Evolutionary conservation across 129 eudicot genomes (phyloP).

Genomic region (Mikania micrantha): DNA sequence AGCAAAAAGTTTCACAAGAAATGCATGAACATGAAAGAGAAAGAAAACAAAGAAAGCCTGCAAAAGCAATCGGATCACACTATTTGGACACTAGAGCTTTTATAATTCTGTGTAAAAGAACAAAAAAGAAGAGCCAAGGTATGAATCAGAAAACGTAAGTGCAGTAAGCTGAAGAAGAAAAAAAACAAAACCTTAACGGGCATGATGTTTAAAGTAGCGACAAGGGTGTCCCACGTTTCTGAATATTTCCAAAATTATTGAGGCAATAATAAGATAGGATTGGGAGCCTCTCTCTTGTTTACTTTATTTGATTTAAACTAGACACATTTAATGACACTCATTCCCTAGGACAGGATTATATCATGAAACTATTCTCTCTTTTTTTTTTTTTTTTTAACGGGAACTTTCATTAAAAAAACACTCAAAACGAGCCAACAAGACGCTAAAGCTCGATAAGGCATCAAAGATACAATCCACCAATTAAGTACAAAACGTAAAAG

Average conservation of each 20-base stretch:
- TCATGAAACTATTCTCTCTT: no score
- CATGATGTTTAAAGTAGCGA: slow-evolving; percentile 31
- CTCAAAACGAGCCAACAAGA: no score
- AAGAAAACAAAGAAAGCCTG: slow-evolving; percentile 37
- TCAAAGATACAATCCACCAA: no score
- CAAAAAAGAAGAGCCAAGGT: slow-evolving; percentile 37
- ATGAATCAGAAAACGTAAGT: slow-evolving; percentile 8
- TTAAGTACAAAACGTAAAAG: no score
- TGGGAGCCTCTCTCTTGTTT: slow-evolving; percentile 13
- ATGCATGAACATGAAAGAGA: slow-evolving; percentile 32
- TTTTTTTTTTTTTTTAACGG: no score
- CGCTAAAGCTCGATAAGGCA: no score
- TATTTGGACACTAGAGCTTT: slow-evolving; percentile 22
- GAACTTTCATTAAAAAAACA: no score
- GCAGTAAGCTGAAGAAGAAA: slow-evolving; percentile 23
- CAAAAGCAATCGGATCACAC: slow-evolving; percentile 30
- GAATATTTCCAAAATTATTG: slow-evolving; percentile 26
- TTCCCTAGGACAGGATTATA: no score
- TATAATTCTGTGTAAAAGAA: slow-evolving; percentile 4
- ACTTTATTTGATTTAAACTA: slow-evolving; percentile 8
- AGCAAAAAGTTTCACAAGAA: slow-evolving; percentile 32
- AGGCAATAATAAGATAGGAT: slow-evolving; percentile 19
- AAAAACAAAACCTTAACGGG: slow-evolving; percentile 26
- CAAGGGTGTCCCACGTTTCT: slow-evolving; percentile 28
- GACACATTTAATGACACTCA: no score